Base-by-base conservation (phyloP, 192 early-diverging fungal species). In the Backusella australiensis region DNA sequence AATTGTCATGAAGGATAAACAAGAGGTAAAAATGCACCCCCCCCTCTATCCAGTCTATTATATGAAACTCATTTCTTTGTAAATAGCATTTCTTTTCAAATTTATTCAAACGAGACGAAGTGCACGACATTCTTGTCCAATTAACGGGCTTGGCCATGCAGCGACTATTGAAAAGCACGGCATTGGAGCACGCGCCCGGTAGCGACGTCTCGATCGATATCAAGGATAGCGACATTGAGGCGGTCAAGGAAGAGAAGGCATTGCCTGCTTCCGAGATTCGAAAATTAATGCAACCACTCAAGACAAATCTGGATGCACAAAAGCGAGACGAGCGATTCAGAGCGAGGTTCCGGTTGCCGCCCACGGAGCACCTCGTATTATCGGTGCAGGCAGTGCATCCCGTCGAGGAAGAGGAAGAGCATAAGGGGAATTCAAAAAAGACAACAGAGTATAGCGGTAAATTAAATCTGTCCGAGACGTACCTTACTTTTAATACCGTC, bases 31-130 rank as follows among this genome's bases (percentile, higher is more conserved):
- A 32, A 32, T 32, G 32, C 32, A 1, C 32, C 2, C 32, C 0
- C 1, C 1, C 32, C n/a, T n/a, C n/a, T n/a, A n/a, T n/a, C 29
- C 1, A 32, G 29, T 32, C 32, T 32, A 32, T 3, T 32, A 0
- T 32, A 32, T 32, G 2, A 32, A 32, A 32, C 32, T 32, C 32
- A 32, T 32, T 32, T 36, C n/a, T 19, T 39, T 32, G 1, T 71
- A 7, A 7, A 32, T 77, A 93, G 92, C 90, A 96, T 82, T 84
- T 94, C 69, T 98, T 99, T 73, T 93, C 95, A 9, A 99, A 99
- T 78, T 83, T 99, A 56, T 98, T 99, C 83, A 93, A 94, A 46
- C 87, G 95, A 34, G 95, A 97, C 81, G 94, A 97, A 84, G 81
- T 82, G 8, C 94, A 86, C 76, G 94, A 96, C 67, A 83, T 96